phyloP scores from a whole-genome alignment of 306 rosid species.

The Prunus padus region DNA sequence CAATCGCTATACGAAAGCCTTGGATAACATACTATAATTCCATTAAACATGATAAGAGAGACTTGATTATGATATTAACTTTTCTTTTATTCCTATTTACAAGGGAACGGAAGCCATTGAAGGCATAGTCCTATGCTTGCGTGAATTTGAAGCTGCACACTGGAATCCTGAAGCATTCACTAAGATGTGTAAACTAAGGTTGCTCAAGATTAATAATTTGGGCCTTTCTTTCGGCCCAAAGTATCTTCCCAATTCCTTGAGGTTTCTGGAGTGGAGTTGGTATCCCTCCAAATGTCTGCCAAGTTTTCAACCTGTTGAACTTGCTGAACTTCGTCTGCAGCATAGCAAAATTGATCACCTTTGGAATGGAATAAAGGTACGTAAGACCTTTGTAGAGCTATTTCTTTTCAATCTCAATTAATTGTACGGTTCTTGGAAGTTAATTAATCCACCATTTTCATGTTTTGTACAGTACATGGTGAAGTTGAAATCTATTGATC shows the following conservation, averaged over 20 bases:
- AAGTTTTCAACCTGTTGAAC: not conserved
- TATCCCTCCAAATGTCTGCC: slow-evolving; percentile 12
- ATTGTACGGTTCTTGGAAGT: not conserved
- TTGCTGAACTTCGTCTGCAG: slow-evolving; percentile 11
- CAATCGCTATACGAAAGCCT: not conserved
- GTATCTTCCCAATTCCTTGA: slow-evolving; percentile 8
- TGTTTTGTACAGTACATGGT: not conserved
- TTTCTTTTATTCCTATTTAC: not conserved
- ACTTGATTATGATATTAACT: not conserved
- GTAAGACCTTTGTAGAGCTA: not conserved
- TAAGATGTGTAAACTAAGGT: slow-evolving; percentile 18
- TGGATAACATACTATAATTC: not conserved
- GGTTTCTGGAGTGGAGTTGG: slow-evolving; percentile 4
- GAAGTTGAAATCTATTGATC: slow-evolving; percentile 6
- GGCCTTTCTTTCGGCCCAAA: not conserved
- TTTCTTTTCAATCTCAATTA: too few species aligned
- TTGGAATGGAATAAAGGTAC: slow-evolving; percentile 14
- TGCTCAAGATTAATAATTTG: not conserved
- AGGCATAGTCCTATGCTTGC: slow-evolving; percentile 6
- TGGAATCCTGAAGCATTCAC: slow-evolving; percentile 11
- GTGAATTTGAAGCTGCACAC: not conserved
- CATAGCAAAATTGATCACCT: slow-evolving; percentile 13
- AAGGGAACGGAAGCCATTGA: slow-evolving; percentile 13
- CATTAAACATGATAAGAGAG: not conserved
- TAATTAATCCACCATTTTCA: not conserved